Conservation (phyloP, 2,329 filamentous ascomycete genomes). For the Apiospora pterosperma region DNA sequence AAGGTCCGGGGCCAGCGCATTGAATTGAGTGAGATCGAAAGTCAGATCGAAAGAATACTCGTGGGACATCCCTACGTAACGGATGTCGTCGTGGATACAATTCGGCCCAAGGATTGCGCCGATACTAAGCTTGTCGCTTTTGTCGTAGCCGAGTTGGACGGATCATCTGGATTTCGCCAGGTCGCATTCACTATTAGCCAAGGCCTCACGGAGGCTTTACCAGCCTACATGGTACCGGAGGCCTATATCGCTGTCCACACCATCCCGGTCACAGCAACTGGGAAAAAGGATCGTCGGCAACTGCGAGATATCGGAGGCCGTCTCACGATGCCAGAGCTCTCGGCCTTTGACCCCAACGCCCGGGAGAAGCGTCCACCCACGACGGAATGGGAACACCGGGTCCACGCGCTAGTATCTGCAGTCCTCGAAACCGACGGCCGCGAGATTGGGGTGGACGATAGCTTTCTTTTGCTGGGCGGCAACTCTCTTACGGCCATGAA, state of each 20-base stretch:
- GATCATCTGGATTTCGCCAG: too few relatives aligned
- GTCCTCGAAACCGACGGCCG: background rate
- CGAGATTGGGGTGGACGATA: constrained; percentile 12
- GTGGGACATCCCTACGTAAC: background rate
- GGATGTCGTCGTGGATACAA: background rate
- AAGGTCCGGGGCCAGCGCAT: constrained; percentile 50
- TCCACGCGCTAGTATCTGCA: constrained; percentile 3
- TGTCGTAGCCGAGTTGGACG: background rate
- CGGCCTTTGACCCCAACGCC: background rate
- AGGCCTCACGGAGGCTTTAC: constrained; percentile 16
- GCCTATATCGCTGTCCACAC: background rate
- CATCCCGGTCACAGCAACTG: background rate
- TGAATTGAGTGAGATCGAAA: constrained; percentile 34
- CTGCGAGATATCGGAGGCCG: constrained; percentile 6
- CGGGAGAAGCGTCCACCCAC: background rate
- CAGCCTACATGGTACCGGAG: constrained; percentile 17
- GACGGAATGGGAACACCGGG: background rate
- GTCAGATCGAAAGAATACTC: background rate
- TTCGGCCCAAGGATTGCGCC: background rate
- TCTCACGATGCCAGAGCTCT: too few relatives aligned
- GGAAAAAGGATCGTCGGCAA: constrained; percentile 5
- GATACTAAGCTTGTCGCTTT: background rate
- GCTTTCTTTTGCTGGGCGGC: constrained; percentile 27
- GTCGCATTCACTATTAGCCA: too few relatives aligned
- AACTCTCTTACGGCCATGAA: constrained; percentile 25